Conservation (phyloP, 768 basidiomycete species). For the Collybia sp. region DNA sequence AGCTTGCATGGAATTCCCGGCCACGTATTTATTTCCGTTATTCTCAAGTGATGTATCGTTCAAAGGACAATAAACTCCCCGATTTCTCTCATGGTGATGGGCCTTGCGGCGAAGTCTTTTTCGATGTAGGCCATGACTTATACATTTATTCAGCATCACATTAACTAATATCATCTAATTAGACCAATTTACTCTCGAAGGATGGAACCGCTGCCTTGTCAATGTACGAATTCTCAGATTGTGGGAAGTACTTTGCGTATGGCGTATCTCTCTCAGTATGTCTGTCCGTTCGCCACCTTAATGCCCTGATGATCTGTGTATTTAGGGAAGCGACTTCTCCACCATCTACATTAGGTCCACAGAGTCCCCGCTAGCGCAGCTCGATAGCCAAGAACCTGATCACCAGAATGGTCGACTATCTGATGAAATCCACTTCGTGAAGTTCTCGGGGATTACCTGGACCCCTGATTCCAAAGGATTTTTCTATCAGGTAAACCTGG, state of each 20-base stretch:
- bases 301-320: slow-evolving; percentile 2
- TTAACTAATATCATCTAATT: background rate
- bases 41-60: slow-evolving; percentile 54
- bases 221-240: slow-evolving; percentile 55
- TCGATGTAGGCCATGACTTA: slow-evolving; percentile 50
- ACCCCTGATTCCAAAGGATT: slow-evolving; percentile 77
- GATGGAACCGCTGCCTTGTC: slow-evolving; percentile 71
- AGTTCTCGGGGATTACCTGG: slow-evolving; percentile 73
- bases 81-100: slow-evolving; percentile 40
- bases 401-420: slow-evolving; percentile 48
- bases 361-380: slow-evolving; percentile 44
- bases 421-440: slow-evolving; percentile 72
- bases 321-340: slow-evolving; percentile 69
- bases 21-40: slow-evolving; percentile 2
- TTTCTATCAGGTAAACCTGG: slow-evolving; percentile 61
- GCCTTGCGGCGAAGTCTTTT: slow-evolving; percentile 65
- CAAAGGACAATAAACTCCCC: slow-evolving; percentile 48
- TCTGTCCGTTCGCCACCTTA: slow-evolving; percentile 4
- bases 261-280: slow-evolving; percentile 65
- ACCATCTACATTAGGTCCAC: slow-evolving; percentile 68
- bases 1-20: slow-evolving; percentile 4
- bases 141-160: background rate
- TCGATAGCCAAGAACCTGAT: slow-evolving; percentile 29
- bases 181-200: slow-evolving; percentile 67
- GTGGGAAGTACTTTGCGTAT: slow-evolving; percentile 72